Conservation (phyloP, 1,284 basidiomycete species). For the Apiotrichum akiyoshidainum region DNA sequence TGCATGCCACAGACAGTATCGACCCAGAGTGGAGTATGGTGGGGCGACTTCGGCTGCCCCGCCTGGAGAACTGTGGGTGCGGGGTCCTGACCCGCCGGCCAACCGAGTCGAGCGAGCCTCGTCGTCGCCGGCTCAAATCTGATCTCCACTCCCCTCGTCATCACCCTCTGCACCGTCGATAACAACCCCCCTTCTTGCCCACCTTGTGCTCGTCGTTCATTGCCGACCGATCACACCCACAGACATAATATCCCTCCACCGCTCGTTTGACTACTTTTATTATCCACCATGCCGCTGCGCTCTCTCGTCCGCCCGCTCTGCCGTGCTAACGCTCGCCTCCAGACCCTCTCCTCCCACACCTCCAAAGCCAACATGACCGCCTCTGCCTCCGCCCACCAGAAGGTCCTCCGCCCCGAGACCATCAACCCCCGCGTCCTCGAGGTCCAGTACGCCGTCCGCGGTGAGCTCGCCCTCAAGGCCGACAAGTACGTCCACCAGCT, state of each 20-base stretch:
- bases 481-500: conserved; percentile 74
- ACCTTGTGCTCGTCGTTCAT: neutral
- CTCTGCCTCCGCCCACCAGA: conserved; percentile 11
- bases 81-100: too few relatives aligned
- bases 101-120: too few relatives aligned
- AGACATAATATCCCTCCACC: neutral
- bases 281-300: neutral
- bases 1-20: too few relatives aligned
- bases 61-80: too few relatives aligned
- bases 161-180: too few relatives aligned
- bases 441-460: conserved; percentile 95
- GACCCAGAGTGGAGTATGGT: too few relatives aligned
- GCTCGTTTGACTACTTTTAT: neutral
- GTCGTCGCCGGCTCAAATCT: too few relatives aligned
- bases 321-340: neutral
- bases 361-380: conserved; percentile 9
- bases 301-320: neutral
- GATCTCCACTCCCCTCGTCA: too few relatives aligned
- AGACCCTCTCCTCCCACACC: conserved; percentile 2
- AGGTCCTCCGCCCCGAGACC: conserved; percentile 39
- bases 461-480: conserved; percentile 91
- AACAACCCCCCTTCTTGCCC: neutral
- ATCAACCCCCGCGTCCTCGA: conserved; percentile 78
- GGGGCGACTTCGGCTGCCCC: too few relatives aligned
- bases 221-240: neutral